These are phyloP conservation scores for Neurospora sp. DNA, from an alignment of 495 filamentous ascomycete genomes.

Conservation along the genomic window DNA sequence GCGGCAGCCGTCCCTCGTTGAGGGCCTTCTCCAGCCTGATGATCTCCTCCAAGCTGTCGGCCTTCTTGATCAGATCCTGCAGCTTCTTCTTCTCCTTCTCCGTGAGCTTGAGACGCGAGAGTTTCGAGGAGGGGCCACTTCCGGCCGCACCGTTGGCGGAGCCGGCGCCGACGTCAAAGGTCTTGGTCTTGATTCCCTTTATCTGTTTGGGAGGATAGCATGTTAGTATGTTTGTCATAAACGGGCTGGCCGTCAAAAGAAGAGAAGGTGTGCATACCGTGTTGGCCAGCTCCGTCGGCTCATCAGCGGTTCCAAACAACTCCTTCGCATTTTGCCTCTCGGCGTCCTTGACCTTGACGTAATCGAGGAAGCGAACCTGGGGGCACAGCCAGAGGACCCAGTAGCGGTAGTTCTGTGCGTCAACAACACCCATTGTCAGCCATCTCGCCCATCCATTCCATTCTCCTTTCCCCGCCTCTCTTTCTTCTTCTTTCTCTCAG, in stretches of 20 bases:
- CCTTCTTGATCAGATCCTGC: slow-evolving; percentile 48
- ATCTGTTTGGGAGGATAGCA: slow-evolving; percentile 43
- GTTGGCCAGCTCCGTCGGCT: slow-evolving; percentile 65
- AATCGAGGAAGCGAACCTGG: slow-evolving; percentile 83
- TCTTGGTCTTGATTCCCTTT: slow-evolving; percentile 76
- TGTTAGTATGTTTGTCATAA: neutral
- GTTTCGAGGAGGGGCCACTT: slow-evolving; percentile 42
- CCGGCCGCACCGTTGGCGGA: slow-evolving; percentile 24
- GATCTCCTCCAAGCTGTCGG: slow-evolving; percentile 80
- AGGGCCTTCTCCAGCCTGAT: slow-evolving; percentile 73
- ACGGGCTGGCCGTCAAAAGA: neutral
- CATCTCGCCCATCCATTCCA: neutral
- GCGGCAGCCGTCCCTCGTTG: slow-evolving; percentile 74
- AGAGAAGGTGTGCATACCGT: neutral
- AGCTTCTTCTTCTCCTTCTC: slow-evolving; percentile 72
- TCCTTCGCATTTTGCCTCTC: slow-evolving; percentile 67
- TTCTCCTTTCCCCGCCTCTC: neutral
- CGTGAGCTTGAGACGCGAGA: slow-evolving; percentile 48
- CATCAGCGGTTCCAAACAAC: slow-evolving; percentile 68
- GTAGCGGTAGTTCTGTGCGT: slow-evolving; percentile 69
- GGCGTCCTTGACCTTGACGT: slow-evolving; percentile 75
- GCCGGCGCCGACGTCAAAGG: slow-evolving; percentile 55
- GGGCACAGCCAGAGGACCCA: slow-evolving; percentile 86
- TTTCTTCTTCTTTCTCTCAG: neutral
- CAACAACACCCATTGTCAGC: slow-evolving; percentile 3